phyloP scores from a whole-genome alignment of 345 rosid species.

The Schrenkiella parvula region DNA sequence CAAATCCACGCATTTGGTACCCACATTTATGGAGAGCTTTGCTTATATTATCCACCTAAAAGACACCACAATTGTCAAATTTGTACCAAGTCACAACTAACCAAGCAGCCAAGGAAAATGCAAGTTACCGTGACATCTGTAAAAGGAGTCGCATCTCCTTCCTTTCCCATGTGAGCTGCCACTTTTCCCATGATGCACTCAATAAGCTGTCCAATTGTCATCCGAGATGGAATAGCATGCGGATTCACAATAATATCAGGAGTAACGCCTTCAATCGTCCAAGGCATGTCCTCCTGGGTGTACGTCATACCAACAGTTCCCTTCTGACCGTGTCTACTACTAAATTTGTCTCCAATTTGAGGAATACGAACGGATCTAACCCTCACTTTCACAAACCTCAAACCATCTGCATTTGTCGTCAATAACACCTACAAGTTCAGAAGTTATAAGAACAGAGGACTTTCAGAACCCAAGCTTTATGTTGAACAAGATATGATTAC shows the following conservation, averaged over 20 bases:
- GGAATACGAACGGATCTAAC: constrained; percentile 95
- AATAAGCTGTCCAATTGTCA: constrained; percentile 98
- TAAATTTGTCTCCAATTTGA: constrained; percentile 96
- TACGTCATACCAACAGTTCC: constrained; percentile 99
- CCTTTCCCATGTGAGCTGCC: constrained; percentile 99
- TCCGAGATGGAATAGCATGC: constrained; percentile 98
- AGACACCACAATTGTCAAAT: not conserved
- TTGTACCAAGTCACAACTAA: not conserved
- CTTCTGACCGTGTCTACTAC: constrained; percentile 99
- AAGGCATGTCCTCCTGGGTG: constrained; percentile 99
- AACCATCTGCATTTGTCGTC: constrained; percentile 97
- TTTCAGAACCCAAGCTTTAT: not conserved
- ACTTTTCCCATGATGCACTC: constrained; percentile 99
- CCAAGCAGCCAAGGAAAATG: not conserved
- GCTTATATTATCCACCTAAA: constrained; percentile 95
- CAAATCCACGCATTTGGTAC: constrained; percentile 96
- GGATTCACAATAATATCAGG: constrained; percentile 97
- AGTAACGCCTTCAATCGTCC: constrained; percentile 94
- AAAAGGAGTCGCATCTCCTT: constrained; percentile 98
- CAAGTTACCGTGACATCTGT: constrained; percentile 92
- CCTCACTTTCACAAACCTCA: constrained; percentile 97
- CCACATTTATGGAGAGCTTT: constrained; percentile 97
- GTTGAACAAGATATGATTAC: not conserved
- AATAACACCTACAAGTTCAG: constrained; percentile 62
- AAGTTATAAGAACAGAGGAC: not conserved